phyloP scores from a whole-genome alignment of 2,329 filamentous ascomycete species.

The Trichoderma koningiopsis region DNA sequence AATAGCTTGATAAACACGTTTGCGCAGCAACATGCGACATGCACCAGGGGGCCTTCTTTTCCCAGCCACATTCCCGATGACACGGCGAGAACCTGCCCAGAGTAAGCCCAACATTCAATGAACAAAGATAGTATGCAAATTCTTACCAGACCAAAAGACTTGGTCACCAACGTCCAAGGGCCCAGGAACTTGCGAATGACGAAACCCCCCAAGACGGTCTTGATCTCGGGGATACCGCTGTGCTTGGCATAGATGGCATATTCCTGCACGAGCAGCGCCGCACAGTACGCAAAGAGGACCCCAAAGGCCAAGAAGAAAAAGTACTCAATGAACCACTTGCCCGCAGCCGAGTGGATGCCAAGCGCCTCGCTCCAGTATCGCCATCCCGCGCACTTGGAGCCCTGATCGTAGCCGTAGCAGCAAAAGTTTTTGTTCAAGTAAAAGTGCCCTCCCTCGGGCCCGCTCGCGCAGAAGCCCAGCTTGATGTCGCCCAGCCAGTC shows the following conservation, averaged over 20 bases:
- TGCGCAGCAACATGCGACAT: slow-evolving; percentile 95
- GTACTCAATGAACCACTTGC: slow-evolving; percentile 83
- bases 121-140: slow-evolving; percentile 32
- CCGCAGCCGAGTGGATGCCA: slow-evolving; percentile 64
- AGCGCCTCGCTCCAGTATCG: slow-evolving; percentile 78
- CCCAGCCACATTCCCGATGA: slow-evolving; percentile 95
- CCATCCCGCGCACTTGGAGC: slow-evolving; percentile 84
- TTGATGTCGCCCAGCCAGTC: slow-evolving; percentile 95
- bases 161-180: slow-evolving; percentile 83
- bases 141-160: slow-evolving; percentile 81
- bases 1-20: slow-evolving; percentile 94
- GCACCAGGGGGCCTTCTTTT: slow-evolving; percentile 92
- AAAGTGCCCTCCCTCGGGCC: slow-evolving; percentile 76
- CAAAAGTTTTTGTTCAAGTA: slow-evolving; percentile 92
- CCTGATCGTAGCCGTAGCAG: slow-evolving; percentile 86
- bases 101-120: slow-evolving; percentile 11
- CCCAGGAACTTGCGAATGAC: slow-evolving; percentile 87
- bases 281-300: slow-evolving; percentile 73
- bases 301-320: slow-evolving; percentile 84
- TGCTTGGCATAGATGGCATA: slow-evolving; percentile 90
- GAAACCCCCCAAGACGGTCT: slow-evolving; percentile 91
- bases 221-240: slow-evolving; percentile 96
- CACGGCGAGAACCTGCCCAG: slow-evolving; percentile 75
- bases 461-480: slow-evolving; percentile 79
- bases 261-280: slow-evolving; percentile 77